Percentiles rank a stretch among this genome's conserved stretches.
These are phyloP conservation scores for Blastobotrys raffinosifermentans DNA, from an alignment of 1,139 yeast species.

Conservation along the genomic window DNA sequence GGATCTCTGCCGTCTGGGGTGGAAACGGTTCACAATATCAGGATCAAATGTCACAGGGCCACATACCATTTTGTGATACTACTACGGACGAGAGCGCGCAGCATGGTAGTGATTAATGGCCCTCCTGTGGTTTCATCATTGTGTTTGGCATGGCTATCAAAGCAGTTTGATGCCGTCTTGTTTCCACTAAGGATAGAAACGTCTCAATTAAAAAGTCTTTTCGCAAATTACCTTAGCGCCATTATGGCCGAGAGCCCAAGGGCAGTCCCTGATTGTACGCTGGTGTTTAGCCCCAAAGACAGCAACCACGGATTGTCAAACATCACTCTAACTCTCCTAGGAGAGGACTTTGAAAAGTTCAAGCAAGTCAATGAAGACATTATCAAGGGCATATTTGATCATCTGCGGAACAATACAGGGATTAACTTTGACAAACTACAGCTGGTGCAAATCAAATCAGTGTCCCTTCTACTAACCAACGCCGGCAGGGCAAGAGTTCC, in stretches of 20 bases:
- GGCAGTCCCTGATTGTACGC: not conserved
- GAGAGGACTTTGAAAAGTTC: constrained; percentile 14
- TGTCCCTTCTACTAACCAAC: constrained; percentile 19
- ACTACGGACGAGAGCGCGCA: not conserved
- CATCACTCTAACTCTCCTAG: constrained; percentile 18
- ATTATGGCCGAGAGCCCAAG: no score
- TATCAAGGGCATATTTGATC: constrained; percentile 13
- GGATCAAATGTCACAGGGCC: not conserved
- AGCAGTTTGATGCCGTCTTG: constrained; percentile 16
- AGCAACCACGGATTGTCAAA: constrained; percentile 13
- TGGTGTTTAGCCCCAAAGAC: not conserved
- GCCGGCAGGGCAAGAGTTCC: no score
- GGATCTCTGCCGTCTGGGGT: not conserved
- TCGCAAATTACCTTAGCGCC: no score
- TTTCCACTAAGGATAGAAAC: no score
- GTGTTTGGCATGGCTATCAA: constrained; percentile 14
- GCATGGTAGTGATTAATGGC: constrained; percentile 12
- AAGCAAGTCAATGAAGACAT: constrained; percentile 9
- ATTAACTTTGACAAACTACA: constrained; percentile 15
- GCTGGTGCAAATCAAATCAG: constrained; percentile 20
- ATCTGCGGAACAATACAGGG: constrained; percentile 15
- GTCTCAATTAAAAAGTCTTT: no score
- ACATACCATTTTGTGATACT: no score
- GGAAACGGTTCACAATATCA: not conserved
- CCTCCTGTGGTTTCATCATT: constrained; percentile 12